A percentile compares a stretch with the other conserved stretches of the same genome.
Conservation (phyloP, 2,329 filamentous ascomycete species). For the Ophiocordyceps camponoti-rufipedis region DNA sequence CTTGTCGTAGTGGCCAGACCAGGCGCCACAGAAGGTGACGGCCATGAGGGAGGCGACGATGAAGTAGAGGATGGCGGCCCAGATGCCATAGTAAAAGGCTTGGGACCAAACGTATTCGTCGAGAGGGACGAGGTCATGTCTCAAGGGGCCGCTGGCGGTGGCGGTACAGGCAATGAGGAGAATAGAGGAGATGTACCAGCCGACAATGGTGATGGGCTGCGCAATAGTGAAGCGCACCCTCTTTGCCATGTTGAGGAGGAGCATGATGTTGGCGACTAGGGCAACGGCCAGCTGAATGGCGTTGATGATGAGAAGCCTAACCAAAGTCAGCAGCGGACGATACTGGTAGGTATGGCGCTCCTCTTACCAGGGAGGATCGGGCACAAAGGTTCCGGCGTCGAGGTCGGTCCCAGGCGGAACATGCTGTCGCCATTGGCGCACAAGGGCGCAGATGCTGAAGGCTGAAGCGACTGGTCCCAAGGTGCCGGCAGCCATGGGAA, state of each 20-base stretch:
- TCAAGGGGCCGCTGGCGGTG: slow-evolving; percentile 43
- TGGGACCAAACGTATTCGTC: slow-evolving; percentile 51
- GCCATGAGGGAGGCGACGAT: slow-evolving; percentile 59
- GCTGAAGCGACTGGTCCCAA: slow-evolving; percentile 76
- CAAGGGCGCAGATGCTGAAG: slow-evolving; percentile 74
- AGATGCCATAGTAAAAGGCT: slow-evolving; percentile 74
- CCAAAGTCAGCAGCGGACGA: not conserved
- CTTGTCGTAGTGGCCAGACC: slow-evolving; percentile 49
- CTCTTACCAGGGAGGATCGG: slow-evolving; percentile 53
- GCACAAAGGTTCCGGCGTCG: slow-evolving; percentile 31
- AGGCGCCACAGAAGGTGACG: slow-evolving; percentile 64
- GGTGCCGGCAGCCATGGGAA: slow-evolving; percentile 68
- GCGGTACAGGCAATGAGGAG: slow-evolving; percentile 48
- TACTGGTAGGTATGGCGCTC: not conserved
- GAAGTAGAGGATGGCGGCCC: slow-evolving; percentile 64
- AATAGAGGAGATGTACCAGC: slow-evolving; percentile 53
- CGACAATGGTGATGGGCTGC: slow-evolving; percentile 63
- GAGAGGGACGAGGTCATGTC: slow-evolving; percentile 11
- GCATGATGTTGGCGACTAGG: slow-evolving; percentile 59
- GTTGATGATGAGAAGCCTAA: slow-evolving; percentile 55
- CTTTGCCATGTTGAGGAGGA: slow-evolving; percentile 75
- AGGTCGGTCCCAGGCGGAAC: slow-evolving; percentile 26
- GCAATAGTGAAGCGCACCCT: slow-evolving; percentile 65
- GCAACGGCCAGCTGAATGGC: slow-evolving; percentile 60
- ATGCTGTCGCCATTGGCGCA: slow-evolving; percentile 55